Base-by-base conservation (phyloP, 208 protist species). In the Leishmania guyanensis region DNA sequence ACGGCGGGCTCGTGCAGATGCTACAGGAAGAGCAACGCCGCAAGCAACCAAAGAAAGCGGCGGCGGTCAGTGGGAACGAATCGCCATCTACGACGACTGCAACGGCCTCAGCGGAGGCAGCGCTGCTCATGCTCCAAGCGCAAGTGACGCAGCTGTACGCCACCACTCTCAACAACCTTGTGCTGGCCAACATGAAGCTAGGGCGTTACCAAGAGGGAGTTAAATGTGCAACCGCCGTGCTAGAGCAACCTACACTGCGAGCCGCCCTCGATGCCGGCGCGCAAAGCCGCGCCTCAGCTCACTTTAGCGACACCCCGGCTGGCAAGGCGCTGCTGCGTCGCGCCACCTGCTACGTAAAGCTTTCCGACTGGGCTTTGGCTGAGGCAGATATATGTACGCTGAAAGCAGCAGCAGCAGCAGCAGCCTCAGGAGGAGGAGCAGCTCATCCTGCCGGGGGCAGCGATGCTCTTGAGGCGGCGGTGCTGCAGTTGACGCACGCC, bases 261-360 rank as follows among this genome's bases (percentile, higher is more conserved):
- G 76, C 80, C 6, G 75, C 80, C 20, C 65, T 79, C 39, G 77
- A 80, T 43, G 62, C 58, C 54, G 73, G 58, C 29, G 74, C 48
- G 58, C 26, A 60, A 2, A 0, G 46, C 2, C 75, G 46, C n/a
- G 65, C 62, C 26, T n/a, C 78, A 33, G n/a, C 46, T 50, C 53
- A 22, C 8, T 73, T 64, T 26, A 81, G 64, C 20, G 62, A 56
- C 60, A 83, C 79, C n/a, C 73, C 84, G 43, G 29, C 80, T 56
- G 73, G 54, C 9, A 95, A 94, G 81, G 93, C 92, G n/a, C 83
- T 94, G 68, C 83, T 93, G 70, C 88, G 93, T 5, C 91, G 93
- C 20, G 91, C 89, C n/a, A 69, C 60, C 46, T 90, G 89, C 68
- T 70, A 82, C 70, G 69, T 91, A 12, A 53, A 77, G 36, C 84